These are phyloP conservation scores for Lyophyllum atratum DNA, from an alignment of 768 basidiomycete species.

Conservation along the genomic window DNA sequence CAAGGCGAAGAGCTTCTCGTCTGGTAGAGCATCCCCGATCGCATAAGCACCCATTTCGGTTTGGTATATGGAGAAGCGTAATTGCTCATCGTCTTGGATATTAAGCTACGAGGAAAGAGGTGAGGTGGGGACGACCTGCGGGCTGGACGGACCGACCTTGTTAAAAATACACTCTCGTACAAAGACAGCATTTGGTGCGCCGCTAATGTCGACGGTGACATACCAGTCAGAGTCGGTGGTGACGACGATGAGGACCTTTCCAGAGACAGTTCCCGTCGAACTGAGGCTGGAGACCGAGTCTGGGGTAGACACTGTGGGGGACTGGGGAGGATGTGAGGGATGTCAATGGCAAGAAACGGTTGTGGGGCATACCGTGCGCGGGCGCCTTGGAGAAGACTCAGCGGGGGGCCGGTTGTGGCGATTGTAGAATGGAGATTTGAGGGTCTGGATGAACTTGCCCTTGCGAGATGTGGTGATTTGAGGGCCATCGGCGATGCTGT, in stretches of 20 bases:
- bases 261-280: conserved; percentile 32
- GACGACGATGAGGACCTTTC: conserved; percentile 60
- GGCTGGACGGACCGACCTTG: conserved; percentile 51
- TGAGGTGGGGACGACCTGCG: conserved; percentile 7
- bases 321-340: conserved; percentile 26
- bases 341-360: conserved; percentile 23
- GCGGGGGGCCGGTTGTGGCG: conserved; percentile 23
- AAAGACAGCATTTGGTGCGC: conserved; percentile 61
- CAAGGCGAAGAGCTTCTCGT: conserved; percentile 70
- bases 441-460: conserved; percentile 33
- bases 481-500: conserved; percentile 18
- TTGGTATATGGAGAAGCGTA: conserved; percentile 77
- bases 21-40: conserved; percentile 69
- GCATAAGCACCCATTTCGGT: conserved; percentile 85
- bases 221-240: conserved; percentile 79
- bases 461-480: conserved; percentile 27
- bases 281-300: conserved; percentile 32
- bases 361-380: conserved; percentile 34
- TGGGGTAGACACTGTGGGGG: conserved; percentile 39
- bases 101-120: conserved; percentile 52
- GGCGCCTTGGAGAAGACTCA: conserved; percentile 25
- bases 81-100: conserved; percentile 77
- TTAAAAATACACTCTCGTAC: conserved; percentile 82
- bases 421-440: conserved; percentile 34
- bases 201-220: conserved; percentile 70